phyloP scores from a whole-genome alignment of 768 basidiomycete genomes.

The Fomitopsis serialis region DNA sequence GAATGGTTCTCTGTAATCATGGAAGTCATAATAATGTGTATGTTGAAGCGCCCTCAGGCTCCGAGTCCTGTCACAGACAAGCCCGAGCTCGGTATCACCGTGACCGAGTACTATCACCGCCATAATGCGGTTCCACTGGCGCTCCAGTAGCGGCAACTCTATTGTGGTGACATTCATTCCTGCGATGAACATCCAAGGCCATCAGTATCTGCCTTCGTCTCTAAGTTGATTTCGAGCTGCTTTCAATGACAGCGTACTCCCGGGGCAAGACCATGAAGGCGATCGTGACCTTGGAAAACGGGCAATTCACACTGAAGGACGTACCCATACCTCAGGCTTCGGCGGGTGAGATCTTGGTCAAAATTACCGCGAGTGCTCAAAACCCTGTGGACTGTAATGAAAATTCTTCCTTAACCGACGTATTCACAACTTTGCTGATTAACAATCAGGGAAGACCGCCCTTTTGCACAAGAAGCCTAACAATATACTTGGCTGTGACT shows the following conservation, averaged over 20 bases:
- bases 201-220: too few species aligned
- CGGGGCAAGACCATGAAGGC: not conserved
- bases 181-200: too few species aligned
- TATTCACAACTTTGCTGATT: not conserved
- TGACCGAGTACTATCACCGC: too few species aligned
- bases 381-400: slow-evolving; percentile 7
- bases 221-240: not conserved
- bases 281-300: not conserved
- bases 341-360: slow-evolving; percentile 2
- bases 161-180: too few species aligned
- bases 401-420: not conserved
- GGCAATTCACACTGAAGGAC: not conserved
- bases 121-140: too few species aligned
- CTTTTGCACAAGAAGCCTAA: not conserved
- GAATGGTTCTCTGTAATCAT: too few species aligned
- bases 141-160: too few species aligned
- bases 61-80: too few species aligned
- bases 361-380: not conserved
- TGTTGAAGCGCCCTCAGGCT: too few species aligned
- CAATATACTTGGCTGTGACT: slow-evolving; percentile 6
- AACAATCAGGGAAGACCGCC: slow-evolving; percentile 1
- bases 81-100: too few species aligned
- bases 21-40: too few species aligned
- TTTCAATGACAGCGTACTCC: not conserved
- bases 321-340: not conserved